Evolutionary conservation across 2,329 filamentous ascomycete species (phyloP), one percentile per base, ranked within the genome.

Genomic region (Lizonia empirigonia): DNA sequence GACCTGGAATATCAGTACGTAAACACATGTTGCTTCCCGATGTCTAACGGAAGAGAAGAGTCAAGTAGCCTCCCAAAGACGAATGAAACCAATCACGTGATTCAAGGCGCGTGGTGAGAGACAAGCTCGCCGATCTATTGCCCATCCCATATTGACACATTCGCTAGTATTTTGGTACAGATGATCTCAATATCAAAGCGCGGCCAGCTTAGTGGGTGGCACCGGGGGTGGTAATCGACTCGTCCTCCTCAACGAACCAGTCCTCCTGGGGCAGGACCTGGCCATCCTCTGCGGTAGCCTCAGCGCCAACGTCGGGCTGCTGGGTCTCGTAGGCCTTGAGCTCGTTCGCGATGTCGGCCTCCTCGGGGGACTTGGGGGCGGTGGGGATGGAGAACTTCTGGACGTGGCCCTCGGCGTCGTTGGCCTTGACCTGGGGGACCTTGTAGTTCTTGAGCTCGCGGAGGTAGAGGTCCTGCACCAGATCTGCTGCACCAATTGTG

Each of bases 401-500:
- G 68, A 97, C 94, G 68, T 96, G 89, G 74, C 90, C 92, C 67
- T 93, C 88, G 73, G 92, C 82, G 73, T 97, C 94, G 69, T 85
- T 85, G 60, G 91, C 83, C 83, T 97, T 96, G 79, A 93, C 75
- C 64, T 85, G 81, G 50, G 89, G 81, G 60, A 87, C 81, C 85
- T 97, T 97, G 88, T 96, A 97, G 78, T 86, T 85, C 81, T 93
- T 94, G 74, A 99, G 86, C 80, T 97, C 92, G 77, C 88, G 89
- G 68, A 99, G 86, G 84, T 99, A 99, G 73, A 99, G 85, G 76
- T 97, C 93, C 80, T 97, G 94, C 69, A 99, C 90, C 71, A 96
- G 86, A 78, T 99, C 94, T 85, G 90, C 94, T 97, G 73, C 29
- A 49, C 62, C 67, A 69, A 69, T 70, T 66, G 62, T 40, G 56